Evolutionary conservation across 257 asterid genomes (phyloP).

Genomic region (Solanum corneliomulleri): DNA sequence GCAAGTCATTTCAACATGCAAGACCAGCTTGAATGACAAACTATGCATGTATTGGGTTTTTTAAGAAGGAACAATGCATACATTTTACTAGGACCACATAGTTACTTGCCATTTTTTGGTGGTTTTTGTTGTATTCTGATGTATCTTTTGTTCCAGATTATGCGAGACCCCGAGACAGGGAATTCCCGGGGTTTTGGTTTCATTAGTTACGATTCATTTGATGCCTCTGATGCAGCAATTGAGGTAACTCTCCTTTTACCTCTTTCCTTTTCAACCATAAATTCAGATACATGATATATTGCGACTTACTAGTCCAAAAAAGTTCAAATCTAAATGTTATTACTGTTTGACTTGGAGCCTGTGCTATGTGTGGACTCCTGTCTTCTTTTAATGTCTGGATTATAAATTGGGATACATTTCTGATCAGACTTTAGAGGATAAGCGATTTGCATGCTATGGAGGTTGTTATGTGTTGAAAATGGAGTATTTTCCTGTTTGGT

Average conservation of each 20-base stretch:
- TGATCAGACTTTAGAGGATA: background rate
- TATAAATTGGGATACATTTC: background rate
- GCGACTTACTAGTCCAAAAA: background rate
- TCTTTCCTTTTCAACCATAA: background rate
- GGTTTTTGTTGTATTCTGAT: background rate
- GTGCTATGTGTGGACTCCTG: background rate
- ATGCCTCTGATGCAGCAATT: conserved; percentile 93
- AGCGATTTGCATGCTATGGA: background rate
- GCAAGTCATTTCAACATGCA: background rate
- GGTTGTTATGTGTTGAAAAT: background rate
- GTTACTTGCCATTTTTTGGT: background rate
- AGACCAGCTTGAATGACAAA: background rate
- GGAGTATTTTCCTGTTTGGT: background rate
- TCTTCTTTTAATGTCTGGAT: background rate
- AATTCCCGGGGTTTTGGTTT: conserved; percentile 97
- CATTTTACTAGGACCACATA: background rate
- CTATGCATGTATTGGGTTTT: background rate
- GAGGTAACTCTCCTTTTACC: conserved; percentile 31
- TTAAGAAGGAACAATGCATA: background rate
- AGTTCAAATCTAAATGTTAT: background rate
- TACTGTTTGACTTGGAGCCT: background rate
- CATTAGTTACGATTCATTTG: conserved; percentile 91
- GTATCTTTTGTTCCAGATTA: conserved; percentile 41
- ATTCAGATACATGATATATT: background rate
- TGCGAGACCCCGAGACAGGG: conserved; percentile 97